These are phyloP conservation scores for Corylus americana DNA, from an alignment of 306 rosid species.

Conservation along the genomic window DNA sequence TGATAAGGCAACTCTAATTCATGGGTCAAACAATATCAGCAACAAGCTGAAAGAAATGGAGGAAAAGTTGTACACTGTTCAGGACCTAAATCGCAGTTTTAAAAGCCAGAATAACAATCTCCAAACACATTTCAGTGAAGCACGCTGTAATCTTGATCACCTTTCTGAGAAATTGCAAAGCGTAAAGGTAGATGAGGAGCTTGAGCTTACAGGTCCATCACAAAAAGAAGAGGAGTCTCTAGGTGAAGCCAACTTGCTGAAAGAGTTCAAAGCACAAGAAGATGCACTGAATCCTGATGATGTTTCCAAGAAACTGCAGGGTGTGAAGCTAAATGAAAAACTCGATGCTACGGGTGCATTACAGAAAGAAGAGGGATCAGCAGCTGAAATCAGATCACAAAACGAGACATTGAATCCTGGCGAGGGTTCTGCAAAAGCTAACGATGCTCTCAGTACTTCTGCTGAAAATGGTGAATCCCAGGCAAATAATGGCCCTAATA, in stretches of 20 bases:
- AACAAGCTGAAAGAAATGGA: constrained; percentile 67
- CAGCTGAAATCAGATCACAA: constrained; percentile 16
- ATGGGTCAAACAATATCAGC: constrained; percentile 49
- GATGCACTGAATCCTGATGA: constrained; percentile 30
- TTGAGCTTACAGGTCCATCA: constrained; percentile 27
- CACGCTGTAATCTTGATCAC: constrained; percentile 49
- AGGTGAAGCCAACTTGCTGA: constrained; percentile 29
- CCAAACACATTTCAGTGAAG: constrained; percentile 60
- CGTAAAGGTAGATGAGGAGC: constrained; percentile 49
- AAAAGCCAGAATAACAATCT: constrained; percentile 58
- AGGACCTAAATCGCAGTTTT: constrained; percentile 53
- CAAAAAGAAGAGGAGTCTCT: constrained; percentile 18
- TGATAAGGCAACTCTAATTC: constrained; percentile 53
- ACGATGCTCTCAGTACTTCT: constrained; percentile 18
- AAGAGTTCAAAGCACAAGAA: constrained; percentile 29
- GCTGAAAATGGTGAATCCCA: constrained; percentile 30
- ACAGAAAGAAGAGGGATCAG: constrained; percentile 32
- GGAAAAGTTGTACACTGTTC: constrained; percentile 46
- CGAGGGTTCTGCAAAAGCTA: constrained; percentile 27
- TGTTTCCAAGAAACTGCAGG: constrained; percentile 18
- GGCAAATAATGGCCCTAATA: constrained; percentile 19
- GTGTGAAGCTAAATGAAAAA: constrained; percentile 31
- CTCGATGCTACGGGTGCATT: constrained; percentile 6
- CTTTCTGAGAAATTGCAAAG: constrained; percentile 57
- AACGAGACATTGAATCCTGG: constrained; percentile 17